Conservation (phyloP, 2,329 filamentous ascomycete genomes). For the Cephalotrichum gorgonifer region DNA sequence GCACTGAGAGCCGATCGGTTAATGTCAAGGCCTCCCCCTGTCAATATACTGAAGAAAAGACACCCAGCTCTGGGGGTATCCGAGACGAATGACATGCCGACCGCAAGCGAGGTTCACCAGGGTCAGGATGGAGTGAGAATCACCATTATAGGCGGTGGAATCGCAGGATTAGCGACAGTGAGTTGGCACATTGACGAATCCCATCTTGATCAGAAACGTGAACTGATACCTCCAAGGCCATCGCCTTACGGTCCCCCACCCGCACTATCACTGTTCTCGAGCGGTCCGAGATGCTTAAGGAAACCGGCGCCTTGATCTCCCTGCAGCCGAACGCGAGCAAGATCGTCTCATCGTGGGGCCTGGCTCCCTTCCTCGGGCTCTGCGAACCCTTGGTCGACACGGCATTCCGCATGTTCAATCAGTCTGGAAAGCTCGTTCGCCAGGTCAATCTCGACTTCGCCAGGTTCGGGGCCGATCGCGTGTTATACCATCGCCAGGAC, state of each 20-base stretch:
- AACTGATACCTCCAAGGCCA: constrained; percentile 13
- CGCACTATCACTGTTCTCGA: constrained; percentile 14
- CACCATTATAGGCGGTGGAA: too few relatives aligned
- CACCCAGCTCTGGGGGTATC: too few relatives aligned
- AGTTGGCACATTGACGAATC: too few relatives aligned
- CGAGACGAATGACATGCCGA: too few relatives aligned
- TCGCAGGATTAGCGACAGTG: too few relatives aligned
- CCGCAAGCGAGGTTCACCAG: too few relatives aligned
- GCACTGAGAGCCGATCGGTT: too few relatives aligned
- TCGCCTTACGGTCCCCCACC: constrained; percentile 21
- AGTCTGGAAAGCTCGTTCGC: constrained; percentile 12
- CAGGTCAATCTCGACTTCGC: constrained; percentile 18
- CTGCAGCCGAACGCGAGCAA: constrained; percentile 29
- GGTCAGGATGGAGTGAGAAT: too few relatives aligned
- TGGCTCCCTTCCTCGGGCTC: constrained; percentile 16
- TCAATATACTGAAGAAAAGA: too few relatives aligned
- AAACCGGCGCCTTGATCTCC: constrained; percentile 29
- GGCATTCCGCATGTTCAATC: constrained; percentile 21
- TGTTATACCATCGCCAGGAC: constrained; percentile 30
- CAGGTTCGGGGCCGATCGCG: constrained; percentile 24
- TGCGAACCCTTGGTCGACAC: constrained; percentile 20
- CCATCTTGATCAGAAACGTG: too few relatives aligned
- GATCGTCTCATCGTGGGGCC: constrained; percentile 19
- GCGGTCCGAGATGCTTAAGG: constrained; percentile 16
- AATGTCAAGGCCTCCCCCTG: too few relatives aligned